Evolutionary conservation across 768 basidiomycete species (phyloP).

Genomic region (Podaxis carcinomalis): DNA sequence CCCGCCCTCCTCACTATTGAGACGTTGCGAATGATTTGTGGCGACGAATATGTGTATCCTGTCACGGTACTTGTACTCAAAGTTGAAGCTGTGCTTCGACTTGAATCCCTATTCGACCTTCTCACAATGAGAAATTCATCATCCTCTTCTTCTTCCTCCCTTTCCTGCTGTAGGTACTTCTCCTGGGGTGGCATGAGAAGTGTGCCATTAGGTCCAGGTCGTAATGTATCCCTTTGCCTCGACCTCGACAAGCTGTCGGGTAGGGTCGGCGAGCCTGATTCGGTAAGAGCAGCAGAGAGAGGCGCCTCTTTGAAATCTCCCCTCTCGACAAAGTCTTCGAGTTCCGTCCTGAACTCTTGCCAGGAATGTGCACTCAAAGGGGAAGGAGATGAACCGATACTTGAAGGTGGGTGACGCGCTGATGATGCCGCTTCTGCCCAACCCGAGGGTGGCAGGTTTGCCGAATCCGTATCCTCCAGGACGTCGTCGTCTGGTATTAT

Average conservation of each 20-base stretch:
- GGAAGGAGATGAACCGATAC: neutral
- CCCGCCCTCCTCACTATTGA: constrained; percentile 46
- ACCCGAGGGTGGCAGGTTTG: neutral
- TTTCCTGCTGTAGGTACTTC: constrained; percentile 2
- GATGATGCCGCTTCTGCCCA: constrained; percentile 2
- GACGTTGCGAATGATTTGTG: constrained; percentile 40
- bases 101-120: constrained; percentile 37
- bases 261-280: constrained; percentile 20
- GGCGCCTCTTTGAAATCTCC: constrained; percentile 9
- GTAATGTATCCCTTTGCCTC: constrained; percentile 16
- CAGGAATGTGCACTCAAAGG: constrained; percentile 14
- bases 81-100: constrained; percentile 42
- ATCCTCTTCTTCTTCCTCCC: constrained; percentile 9
- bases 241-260: constrained; percentile 22
- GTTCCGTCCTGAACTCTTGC: constrained; percentile 17
- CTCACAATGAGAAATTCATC: constrained; percentile 13
- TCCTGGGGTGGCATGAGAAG: constrained; percentile 5
- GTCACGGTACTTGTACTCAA: constrained; percentile 36
- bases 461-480: neutral
- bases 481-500: neutral
- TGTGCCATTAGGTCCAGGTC: constrained; percentile 10
- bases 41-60: constrained; percentile 27
- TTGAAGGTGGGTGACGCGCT: neutral
- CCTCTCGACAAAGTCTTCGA: constrained; percentile 20
- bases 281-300: constrained; percentile 22